Evolutionary conservation across 2,329 filamentous ascomycete species (phyloP).

Genomic region (Xylariaceae sp.): DNA sequence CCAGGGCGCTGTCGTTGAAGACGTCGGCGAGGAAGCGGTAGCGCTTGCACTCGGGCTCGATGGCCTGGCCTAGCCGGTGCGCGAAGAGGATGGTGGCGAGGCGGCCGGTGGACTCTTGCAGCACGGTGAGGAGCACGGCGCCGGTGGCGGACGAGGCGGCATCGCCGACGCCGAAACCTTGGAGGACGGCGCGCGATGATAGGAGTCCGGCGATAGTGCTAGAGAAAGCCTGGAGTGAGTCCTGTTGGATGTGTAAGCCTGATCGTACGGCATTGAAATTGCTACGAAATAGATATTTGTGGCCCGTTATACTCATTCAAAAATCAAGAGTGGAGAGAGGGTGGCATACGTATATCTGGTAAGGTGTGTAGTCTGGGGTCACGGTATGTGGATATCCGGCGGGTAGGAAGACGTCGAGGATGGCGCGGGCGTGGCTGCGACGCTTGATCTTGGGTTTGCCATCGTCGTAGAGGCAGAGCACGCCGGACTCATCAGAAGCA

Average conservation of each 20-base stretch:
- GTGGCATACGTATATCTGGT: conserved; percentile 45
- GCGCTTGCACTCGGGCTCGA: conserved; percentile 87
- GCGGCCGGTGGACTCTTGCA: conserved; percentile 77
- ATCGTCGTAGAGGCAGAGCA: conserved; percentile 47
- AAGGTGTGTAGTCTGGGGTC: conserved; percentile 77
- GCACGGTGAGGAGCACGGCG: conserved; percentile 75
- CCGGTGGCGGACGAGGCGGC: conserved; percentile 73
- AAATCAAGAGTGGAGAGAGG: background rate
- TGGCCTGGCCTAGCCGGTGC: conserved; percentile 71
- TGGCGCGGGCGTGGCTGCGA: conserved; percentile 27
- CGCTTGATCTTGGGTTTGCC: conserved; percentile 33
- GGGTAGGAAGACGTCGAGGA: conserved; percentile 74
- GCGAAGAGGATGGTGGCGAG: conserved; percentile 85
- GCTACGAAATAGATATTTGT: background rate
- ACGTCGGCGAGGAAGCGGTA: conserved; percentile 84
- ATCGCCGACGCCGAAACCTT: conserved; percentile 78
- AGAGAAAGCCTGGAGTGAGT: conserved; percentile 80
- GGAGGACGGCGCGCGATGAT: conserved; percentile 75
- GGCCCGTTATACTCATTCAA: background rate
- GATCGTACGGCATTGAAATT: background rate
- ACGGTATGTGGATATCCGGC: conserved; percentile 87
- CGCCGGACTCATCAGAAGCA: conserved; percentile 23
- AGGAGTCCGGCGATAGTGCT: conserved; percentile 77
- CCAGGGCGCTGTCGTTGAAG: conserved; percentile 81
- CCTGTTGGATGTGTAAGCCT: conserved; percentile 28